Conservation (phyloP, 176 grass and related monocot species). For the Alopecurus myosuroides region DNA sequence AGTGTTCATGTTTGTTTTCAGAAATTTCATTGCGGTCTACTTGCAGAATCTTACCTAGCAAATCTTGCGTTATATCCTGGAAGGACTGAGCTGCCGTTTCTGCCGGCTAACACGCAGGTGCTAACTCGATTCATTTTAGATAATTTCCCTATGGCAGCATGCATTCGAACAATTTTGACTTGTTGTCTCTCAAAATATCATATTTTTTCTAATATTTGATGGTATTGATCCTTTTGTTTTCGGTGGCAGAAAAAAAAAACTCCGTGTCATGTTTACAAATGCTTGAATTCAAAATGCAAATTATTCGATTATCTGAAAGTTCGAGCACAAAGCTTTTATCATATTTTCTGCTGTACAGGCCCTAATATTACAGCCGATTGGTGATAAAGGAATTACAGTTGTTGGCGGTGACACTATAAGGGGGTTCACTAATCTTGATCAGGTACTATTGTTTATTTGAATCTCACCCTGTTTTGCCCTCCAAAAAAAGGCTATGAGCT, state of each 20-base stretch:
- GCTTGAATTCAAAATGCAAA: neutral
- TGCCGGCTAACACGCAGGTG: slow-evolving; percentile 84
- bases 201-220: no score
- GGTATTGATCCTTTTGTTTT: neutral
- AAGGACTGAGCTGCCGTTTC: slow-evolving; percentile 71
- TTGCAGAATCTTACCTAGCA: slow-evolving; percentile 88
- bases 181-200: neutral
- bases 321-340: neutral
- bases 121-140: slow-evolving; percentile 5
- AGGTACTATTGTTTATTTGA: slow-evolving; percentile 33
- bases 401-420: slow-evolving; percentile 86
- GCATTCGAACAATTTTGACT: neutral
- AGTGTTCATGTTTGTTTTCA: neutral
- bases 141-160: neutral
- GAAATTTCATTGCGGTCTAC: neutral
- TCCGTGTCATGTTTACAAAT: neutral
- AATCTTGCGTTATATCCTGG: slow-evolving; percentile 85
- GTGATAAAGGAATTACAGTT: slow-evolving; percentile 66
- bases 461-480: neutral
- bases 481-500: neutral
- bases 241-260: neutral
- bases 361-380: slow-evolving; percentile 83
- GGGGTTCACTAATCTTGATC: slow-evolving; percentile 79
- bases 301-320: neutral
- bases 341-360: slow-evolving; percentile 29